Percentiles rank a stretch among this genome's conserved stretches.
phyloP scores from a whole-genome alignment of 2,329 filamentous ascomycete genomes.

The Alternaria sp. region DNA sequence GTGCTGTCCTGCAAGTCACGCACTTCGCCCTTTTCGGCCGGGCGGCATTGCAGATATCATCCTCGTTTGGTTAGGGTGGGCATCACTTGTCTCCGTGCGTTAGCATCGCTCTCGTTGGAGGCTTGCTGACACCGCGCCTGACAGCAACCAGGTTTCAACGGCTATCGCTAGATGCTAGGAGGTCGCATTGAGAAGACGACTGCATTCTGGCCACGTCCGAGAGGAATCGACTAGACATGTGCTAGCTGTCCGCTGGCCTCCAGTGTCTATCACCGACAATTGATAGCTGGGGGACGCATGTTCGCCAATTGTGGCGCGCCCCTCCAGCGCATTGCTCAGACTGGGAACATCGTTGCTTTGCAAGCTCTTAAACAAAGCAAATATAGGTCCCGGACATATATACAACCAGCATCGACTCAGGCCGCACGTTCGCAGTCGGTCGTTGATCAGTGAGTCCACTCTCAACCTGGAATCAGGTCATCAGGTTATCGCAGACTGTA shows the following conservation, averaged over 20 bases:
- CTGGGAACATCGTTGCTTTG: slow-evolving; percentile 23
- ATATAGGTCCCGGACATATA: slow-evolving; percentile 24
- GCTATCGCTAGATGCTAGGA: background rate
- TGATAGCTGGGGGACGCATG: slow-evolving; percentile 9
- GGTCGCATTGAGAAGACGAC: background rate
- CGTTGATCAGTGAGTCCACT: slow-evolving; percentile 4
- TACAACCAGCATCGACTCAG: slow-evolving; percentile 5
- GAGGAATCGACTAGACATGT: background rate
- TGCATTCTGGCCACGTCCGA: background rate
- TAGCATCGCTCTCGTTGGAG: background rate
- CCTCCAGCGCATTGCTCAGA: slow-evolving; percentile 4
- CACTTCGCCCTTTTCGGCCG: slow-evolving; percentile 5
- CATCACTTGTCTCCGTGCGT: slow-evolving; percentile 1
- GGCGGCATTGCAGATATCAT: background rate
- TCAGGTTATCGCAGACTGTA: background rate
- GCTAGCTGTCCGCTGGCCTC: background rate
- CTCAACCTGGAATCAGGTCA: background rate
- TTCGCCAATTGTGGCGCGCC: slow-evolving; percentile 9
- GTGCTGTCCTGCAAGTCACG: slow-evolving; percentile 2
- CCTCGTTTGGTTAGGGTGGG: slow-evolving; percentile 3
- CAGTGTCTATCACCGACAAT: background rate
- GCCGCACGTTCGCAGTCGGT: background rate
- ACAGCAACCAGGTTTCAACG: slow-evolving; percentile 10
- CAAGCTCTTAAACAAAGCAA: slow-evolving; percentile 22
- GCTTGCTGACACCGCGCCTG: slow-evolving; percentile 6